Base-by-base conservation (phyloP, 2,329 filamentous ascomycete species). In the Aquanectria penicillioides region DNA sequence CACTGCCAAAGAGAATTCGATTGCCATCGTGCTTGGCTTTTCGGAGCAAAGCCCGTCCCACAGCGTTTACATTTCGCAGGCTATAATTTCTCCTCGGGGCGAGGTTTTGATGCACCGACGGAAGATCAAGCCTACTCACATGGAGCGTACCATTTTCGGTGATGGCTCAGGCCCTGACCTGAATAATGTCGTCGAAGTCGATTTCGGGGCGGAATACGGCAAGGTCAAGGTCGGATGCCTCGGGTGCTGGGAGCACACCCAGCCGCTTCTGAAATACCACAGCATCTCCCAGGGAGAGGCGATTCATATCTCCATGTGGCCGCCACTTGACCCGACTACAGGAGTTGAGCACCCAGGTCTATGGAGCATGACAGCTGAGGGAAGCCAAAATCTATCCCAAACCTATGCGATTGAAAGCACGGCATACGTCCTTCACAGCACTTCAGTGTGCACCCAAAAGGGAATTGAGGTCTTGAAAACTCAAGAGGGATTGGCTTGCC, bases 351-450 rank as follows among this genome's bases (percentile, higher is more conserved):
- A 54, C 29, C 40, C 50, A 2, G 69, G 68, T 2, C 51, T 72
- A 11, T 74, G 68, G 67, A 70, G 67, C 40, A 74, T 74, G 68
- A 69, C 68, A 13, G 66, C 67, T 6, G 69, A 72, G 23, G 76
- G 77, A 5, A 79, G 76, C 54, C 76, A 76, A 25, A 77, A 66
- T 38, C 73, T 86, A 1, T 81, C 83, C 0, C 81, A 82, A 59
- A 78, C 80, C 0, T 86, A 87, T 62, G 85, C 86, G 1, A 80
- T 88, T 8, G 86, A 89, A 66, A 79, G 81, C 2, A 75, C 77
- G 8, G 71, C 81, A 0, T 88, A 82, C 58, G 85, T 88, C 1
- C 76, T 87, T 3, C 67, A 69, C 17, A 57, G 62, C 23, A 71
- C 68, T 2, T 55, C 62, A 1, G 64, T 70, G 3, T 74, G 84